Evolutionary conservation across 768 basidiomycete genomes (phyloP), one percentile per base, ranked within the genome.

Genomic region (Sporobolomyces phaffii): DNA sequence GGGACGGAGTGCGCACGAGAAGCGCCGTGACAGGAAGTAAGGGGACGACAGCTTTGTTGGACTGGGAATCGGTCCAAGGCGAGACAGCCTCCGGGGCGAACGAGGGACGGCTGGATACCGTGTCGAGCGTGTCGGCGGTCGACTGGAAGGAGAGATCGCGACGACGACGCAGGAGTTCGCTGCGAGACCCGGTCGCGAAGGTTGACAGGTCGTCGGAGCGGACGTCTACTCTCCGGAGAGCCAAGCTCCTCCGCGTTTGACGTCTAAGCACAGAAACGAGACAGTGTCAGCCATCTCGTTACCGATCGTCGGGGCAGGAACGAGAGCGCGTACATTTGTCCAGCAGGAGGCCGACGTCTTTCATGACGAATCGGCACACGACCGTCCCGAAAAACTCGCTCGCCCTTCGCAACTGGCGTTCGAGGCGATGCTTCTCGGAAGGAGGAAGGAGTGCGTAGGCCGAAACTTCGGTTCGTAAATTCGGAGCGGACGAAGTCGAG

Each of bases 381-480:
- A 92, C 90, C 59, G 83, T 88, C 29, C 88, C 88, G 73, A 93
- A 94, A 77, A 94, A 94, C 75, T 93, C 89, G n/a, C 89, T 90
- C 38, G 85, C 83, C 69, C 87, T 86, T 75, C 84, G 86, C 63
- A 94, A 83, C 77, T 85, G 87, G 73, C 82, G 80, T 75, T 92
- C 90, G 63, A 87, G 82, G 14, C 84, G 82, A 45, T 75, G 72
- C 60, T 86, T 85, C 67, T 87, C 76, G 63, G 90, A 86, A 47
- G 77, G 51, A 7, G 89, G 83, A 73, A 92, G 85, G 24, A 84
- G 83, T 40, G 82, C 82, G 75, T 93, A 92, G 43, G 59, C 33
- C 10, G 58, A 10, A 14, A 24, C 18, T 18, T 50, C 63, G 5
- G 17, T 0, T 18, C 15, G 51, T 22, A 17, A 28, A 18, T 15